Percentiles rank a stretch among this genome's conserved stretches.
These are phyloP conservation scores for Dendrobium huoshanense DNA, from an alignment of 106 monocot genomes.

Conservation along the genomic window DNA sequence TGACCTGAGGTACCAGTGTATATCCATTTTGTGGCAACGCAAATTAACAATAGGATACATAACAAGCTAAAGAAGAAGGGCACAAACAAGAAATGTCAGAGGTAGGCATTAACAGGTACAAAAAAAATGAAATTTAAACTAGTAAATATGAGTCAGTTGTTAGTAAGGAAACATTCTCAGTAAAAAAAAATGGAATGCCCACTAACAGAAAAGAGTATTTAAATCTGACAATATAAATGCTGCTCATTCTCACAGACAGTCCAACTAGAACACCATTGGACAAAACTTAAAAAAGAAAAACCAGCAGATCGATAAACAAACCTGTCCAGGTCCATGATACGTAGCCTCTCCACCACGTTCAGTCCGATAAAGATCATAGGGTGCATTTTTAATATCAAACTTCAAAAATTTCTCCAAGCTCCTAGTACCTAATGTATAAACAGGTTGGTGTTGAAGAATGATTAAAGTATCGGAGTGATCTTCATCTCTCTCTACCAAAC, in stretches of 20 bases:
- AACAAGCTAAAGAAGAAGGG: conserved; percentile 52
- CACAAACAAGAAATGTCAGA: neutral
- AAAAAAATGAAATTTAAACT: neutral
- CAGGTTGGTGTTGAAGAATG: conserved; percentile 77
- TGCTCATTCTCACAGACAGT: neutral
- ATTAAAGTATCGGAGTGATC: conserved; percentile 64
- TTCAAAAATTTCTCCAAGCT: conserved; percentile 62
- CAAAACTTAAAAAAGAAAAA: neutral
- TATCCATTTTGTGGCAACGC: conserved; percentile 72
- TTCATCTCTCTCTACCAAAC: conserved; percentile 47
- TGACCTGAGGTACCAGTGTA: conserved; percentile 90
- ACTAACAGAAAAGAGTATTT: neutral
- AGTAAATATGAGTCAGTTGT: neutral
- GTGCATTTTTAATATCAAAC: conserved; percentile 60
- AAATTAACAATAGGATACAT: conserved; percentile 92
- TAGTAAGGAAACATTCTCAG: neutral
- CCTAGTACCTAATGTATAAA: conserved; percentile 76
- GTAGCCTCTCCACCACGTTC: conserved; percentile 96
- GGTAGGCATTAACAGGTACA: neutral
- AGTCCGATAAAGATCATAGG: conserved; percentile 64
- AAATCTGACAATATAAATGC: neutral
- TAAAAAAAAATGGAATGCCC: neutral
- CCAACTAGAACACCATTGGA: neutral
- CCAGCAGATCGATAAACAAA: conserved; percentile 9
- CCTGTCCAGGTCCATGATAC: conserved; percentile 97